Evolutionary conservation across 805 yeast species (phyloP).

Genomic region (Debaryomyces hansenii): DNA sequence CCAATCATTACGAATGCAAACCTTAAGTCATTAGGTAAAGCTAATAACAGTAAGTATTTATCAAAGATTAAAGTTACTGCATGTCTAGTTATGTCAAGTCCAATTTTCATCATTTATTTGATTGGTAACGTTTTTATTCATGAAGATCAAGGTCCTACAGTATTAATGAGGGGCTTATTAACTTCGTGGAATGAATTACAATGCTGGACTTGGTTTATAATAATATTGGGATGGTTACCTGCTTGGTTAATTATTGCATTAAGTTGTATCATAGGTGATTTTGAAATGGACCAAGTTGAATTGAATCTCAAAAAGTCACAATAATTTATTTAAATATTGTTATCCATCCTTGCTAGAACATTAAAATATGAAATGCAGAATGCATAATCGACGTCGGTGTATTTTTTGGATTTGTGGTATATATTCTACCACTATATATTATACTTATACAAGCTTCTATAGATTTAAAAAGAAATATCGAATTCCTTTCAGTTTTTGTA

Average conservation of each 20-base stretch:
- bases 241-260: conserved; percentile 57
- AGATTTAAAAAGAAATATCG: neutral
- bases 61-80: conserved; percentile 26
- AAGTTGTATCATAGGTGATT: conserved; percentile 30
- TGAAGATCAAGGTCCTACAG: conserved; percentile 30
- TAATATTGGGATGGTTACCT: conserved; percentile 79
- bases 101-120: conserved; percentile 37
- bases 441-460: neutral
- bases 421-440: neutral
- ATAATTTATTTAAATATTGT: neutral
- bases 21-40: neutral
- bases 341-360: neutral
- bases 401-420: neutral
- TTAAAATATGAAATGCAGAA: neutral
- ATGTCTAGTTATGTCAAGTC: conserved; percentile 50
- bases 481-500: conserved; percentile 33
- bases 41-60: neutral
- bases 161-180: conserved; percentile 51
- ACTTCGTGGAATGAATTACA: conserved; percentile 68
- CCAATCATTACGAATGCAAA: conserved; percentile 22
- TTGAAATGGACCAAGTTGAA: conserved; percentile 7
- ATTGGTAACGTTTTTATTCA: conserved; percentile 30
- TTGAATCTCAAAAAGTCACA: conserved; percentile 1
- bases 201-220: conserved; percentile 83
- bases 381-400: neutral